These are phyloP conservation scores for Calocybe indica DNA, from an alignment of 768 basidiomycete genomes.

Conservation along the genomic window DNA sequence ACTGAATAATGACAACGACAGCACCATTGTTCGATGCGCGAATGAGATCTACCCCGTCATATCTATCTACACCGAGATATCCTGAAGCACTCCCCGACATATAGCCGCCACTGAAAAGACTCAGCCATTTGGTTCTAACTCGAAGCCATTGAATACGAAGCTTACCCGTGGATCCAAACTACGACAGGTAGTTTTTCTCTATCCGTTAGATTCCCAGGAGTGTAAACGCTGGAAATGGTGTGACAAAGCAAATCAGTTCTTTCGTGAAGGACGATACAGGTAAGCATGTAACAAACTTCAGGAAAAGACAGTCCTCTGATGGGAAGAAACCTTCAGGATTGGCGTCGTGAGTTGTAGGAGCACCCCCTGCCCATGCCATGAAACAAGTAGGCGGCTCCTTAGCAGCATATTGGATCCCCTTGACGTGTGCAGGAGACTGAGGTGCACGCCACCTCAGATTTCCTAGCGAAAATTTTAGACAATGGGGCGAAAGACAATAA, in stretches of 20 bases:
- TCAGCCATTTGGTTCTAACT: background rate
- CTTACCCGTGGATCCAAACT: conserved; percentile 18
- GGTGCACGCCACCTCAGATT: conserved; percentile 21
- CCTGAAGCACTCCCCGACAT: conserved; percentile 18
- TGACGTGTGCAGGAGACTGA: conserved; percentile 17
- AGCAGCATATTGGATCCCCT: conserved; percentile 26
- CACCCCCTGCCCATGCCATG: background rate
- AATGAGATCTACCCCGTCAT: conserved; percentile 30
- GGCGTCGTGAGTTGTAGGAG: conserved; percentile 3
- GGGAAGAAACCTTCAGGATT: background rate
- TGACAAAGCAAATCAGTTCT: background rate
- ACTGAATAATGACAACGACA: conserved; percentile 35
- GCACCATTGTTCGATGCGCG: conserved; percentile 25
- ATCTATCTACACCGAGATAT: conserved; percentile 1
- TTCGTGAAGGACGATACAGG: too few relatives aligned
- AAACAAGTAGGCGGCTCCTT: conserved; percentile 17
- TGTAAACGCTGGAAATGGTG: background rate
- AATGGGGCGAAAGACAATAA: too few relatives aligned
- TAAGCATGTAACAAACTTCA: conserved; percentile 16
- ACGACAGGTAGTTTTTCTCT: conserved; percentile 11
- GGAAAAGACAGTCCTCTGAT: conserved; percentile 26
- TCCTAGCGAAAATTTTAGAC: conserved; percentile 6
- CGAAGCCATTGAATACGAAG: conserved; percentile 2
- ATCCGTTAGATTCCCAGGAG: background rate
- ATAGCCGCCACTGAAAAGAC: conserved; percentile 6